Evolutionary conservation across 345 rosid genomes (phyloP).

Genomic region (Syzygium aqueum): DNA sequence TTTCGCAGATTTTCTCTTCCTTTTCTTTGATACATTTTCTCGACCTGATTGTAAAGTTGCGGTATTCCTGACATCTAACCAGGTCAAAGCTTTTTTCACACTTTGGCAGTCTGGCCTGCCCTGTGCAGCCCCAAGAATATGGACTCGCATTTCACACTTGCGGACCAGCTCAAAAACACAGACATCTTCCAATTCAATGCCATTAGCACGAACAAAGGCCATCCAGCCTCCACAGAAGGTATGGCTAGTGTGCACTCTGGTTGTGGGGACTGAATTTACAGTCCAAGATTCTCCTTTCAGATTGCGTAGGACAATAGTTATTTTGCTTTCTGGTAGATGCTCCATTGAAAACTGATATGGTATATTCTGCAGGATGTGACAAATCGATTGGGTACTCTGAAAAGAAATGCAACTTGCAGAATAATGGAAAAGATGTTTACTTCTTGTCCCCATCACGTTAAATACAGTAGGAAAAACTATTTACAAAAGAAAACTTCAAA

Average conservation of each 20-base stretch:
- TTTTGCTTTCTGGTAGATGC: conserved; percentile 45
- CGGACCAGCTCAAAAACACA: conserved; percentile 44
- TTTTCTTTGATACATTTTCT: conserved; percentile 19
- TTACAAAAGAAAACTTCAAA: not conserved
- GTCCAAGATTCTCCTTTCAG: conserved; percentile 45
- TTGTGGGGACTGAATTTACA: conserved; percentile 59
- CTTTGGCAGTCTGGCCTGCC: conserved; percentile 8
- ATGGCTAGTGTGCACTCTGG: conserved; percentile 56
- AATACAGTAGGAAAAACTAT: not conserved
- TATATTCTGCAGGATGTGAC: conserved; percentile 33
- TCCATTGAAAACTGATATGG: conserved; percentile 53
- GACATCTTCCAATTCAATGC: conserved; percentile 38
- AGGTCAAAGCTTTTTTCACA: conserved; percentile 15
- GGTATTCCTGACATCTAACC: conserved; percentile 10
- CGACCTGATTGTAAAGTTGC: conserved; percentile 6
- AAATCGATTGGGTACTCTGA: not conserved
- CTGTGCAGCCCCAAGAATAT: conserved; percentile 41
- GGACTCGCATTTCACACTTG: conserved; percentile 39
- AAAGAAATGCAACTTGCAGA: not conserved
- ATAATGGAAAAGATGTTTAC: not conserved
- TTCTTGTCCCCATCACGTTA: not conserved
- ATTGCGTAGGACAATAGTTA: conserved; percentile 42
- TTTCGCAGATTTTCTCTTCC: conserved; percentile 20
- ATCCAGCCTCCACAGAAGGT: conserved; percentile 68
- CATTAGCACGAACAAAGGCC: conserved; percentile 52